These are phyloP conservation scores for Magnaporthiopsis poae DNA, from an alignment of 2,329 filamentous ascomycete genomes.

Conservation along the genomic window DNA sequence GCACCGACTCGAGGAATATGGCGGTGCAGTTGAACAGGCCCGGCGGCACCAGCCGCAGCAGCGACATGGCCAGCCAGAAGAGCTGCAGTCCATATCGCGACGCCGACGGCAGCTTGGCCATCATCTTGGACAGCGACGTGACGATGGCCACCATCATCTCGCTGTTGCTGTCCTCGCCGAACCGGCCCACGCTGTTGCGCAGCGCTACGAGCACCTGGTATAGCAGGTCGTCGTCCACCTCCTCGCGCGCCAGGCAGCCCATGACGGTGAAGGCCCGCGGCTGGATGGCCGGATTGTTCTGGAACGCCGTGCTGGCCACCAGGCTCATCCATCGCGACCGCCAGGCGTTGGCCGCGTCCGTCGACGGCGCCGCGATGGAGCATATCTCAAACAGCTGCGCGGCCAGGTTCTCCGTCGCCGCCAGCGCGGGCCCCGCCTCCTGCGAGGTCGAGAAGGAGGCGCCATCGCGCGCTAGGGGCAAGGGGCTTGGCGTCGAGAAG, in stretches of 20 bases:
- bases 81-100: conserved; percentile 60
- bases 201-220: conserved; percentile 63
- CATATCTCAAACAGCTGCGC: conserved; percentile 55
- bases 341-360: conserved; percentile 59
- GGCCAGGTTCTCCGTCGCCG: conserved; percentile 52
- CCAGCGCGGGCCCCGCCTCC: conserved; percentile 41
- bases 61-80: conserved; percentile 60
- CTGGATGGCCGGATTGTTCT: conserved; percentile 63
- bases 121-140: conserved; percentile 60
- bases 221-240: conserved; percentile 61
- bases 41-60: conserved; percentile 54
- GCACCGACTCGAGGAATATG: conserved; percentile 53
- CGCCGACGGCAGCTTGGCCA: conserved; percentile 55
- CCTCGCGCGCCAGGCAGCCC: conserved; percentile 61
- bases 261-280: conserved; percentile 61
- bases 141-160: conserved; percentile 62
- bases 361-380: conserved; percentile 51
- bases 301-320: conserved; percentile 62
- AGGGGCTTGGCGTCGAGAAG: conserved; percentile 33
- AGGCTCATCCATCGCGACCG: conserved; percentile 65
- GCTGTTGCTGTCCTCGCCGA: conserved; percentile 52
- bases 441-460: conserved; percentile 43
- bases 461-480: conserved; percentile 33
- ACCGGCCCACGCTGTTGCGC: conserved; percentile 54
- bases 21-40: conserved; percentile 57